Evolutionary conservation across 2,329 filamentous ascomycete species (phyloP).

Genomic region (Fusarium tupiense): DNA sequence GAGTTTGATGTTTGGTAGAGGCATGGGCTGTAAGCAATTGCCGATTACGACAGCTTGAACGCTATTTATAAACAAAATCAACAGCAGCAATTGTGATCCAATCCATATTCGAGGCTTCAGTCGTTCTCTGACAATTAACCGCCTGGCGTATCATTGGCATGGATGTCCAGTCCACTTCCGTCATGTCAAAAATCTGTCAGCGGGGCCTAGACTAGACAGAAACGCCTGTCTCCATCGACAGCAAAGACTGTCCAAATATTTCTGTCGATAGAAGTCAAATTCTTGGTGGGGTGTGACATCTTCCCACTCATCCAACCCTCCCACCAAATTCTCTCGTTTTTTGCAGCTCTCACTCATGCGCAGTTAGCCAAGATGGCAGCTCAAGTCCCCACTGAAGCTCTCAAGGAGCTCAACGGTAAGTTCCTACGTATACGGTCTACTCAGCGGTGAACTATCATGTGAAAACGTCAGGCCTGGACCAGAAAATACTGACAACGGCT

Average conservation of each 20-base stretch:
- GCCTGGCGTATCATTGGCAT: constrained; percentile 19
- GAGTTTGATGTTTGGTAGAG: background rate
- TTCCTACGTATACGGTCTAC: background rate
- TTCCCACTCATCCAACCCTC: constrained; percentile 30
- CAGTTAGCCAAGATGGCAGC: constrained; percentile 53
- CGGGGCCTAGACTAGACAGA: constrained; percentile 25
- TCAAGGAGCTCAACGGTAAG: constrained; percentile 56
- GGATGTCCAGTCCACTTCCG: constrained; percentile 29
- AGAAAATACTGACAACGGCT: constrained; percentile 10
- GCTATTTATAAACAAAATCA: background rate
- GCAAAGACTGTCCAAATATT: background rate
- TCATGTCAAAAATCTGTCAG: constrained; percentile 41
- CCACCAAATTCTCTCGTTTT: constrained; percentile 36
- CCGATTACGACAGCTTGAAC: background rate
- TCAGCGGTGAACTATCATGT: background rate
- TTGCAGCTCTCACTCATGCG: constrained; percentile 25
- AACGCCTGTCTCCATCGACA: background rate
- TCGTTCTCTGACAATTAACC: background rate
- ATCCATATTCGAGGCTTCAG: background rate
- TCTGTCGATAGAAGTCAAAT: constrained; percentile 27
- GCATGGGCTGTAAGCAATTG: background rate
- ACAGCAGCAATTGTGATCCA: background rate
- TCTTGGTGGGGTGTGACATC: constrained; percentile 40
- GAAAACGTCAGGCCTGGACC: background rate
- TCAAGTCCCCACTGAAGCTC: constrained; percentile 55